phyloP scores from a whole-genome alignment of 768 basidiomycete genomes.

The Rhodocollybia butyracea region DNA sequence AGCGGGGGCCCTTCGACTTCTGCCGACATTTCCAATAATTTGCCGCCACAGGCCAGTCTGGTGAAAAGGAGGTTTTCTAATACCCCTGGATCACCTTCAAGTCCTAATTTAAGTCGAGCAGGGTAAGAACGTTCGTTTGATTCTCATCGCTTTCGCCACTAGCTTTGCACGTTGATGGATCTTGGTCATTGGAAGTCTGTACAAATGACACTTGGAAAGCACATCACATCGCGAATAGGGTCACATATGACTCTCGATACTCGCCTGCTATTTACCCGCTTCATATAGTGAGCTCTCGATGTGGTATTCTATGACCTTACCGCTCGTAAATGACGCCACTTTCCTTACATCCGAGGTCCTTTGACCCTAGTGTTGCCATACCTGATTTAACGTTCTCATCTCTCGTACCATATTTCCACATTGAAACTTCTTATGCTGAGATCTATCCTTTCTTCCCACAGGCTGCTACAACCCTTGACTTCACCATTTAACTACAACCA shows the following conservation, averaged over 20 bases:
- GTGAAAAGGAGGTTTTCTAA: constrained; percentile 60
- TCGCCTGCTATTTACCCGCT: no score
- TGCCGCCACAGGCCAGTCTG: neutral
- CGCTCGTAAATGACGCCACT: no score
- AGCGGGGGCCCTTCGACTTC: constrained; percentile 28
- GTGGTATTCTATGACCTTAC: no score
- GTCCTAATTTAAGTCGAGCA: constrained; percentile 39
- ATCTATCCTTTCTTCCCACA: neutral
- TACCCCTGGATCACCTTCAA: constrained; percentile 33
- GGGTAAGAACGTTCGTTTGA: constrained; percentile 39
- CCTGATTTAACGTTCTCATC: neutral
- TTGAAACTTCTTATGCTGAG: neutral
- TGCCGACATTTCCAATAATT: neutral
- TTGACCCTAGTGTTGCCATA: no score
- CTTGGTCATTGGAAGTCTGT: no score
- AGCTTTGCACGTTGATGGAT: no score
- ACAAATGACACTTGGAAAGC: no score
- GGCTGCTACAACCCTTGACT: constrained; percentile 4
- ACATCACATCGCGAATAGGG: no score
- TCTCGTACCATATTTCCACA: neutral
- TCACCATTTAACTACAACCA: neutral
- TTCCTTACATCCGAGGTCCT: no score
- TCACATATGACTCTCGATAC: no score
- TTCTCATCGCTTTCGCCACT: constrained; percentile 2
- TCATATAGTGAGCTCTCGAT: no score